A percentile compares a stretch with the other conserved stretches of the same genome.
Evolutionary conservation across 1,139 yeast species (phyloP).

Genomic region (Suhomyces maxii): DNA sequence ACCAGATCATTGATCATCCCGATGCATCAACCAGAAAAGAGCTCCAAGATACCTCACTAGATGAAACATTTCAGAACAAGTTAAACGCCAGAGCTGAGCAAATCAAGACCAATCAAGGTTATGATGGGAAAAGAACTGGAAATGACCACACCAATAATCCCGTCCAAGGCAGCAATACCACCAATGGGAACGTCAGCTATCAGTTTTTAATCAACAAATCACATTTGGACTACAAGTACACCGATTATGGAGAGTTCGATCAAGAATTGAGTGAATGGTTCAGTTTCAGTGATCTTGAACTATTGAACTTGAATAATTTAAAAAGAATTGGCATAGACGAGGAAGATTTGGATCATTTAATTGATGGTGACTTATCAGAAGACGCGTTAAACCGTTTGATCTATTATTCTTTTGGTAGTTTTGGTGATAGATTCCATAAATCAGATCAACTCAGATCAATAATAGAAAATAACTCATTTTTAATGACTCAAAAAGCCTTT

Average conservation of each 20-base stretch:
- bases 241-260: constrained; percentile 40
- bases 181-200: constrained; percentile 11
- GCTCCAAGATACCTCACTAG: constrained; percentile 33
- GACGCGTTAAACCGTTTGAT: constrained; percentile 14
- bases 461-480: constrained; percentile 5
- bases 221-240: constrained; percentile 47
- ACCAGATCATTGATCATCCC: constrained; percentile 49
- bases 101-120: constrained; percentile 22
- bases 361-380: constrained; percentile 3
- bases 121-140: constrained; percentile 2
- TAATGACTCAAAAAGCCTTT: constrained; percentile 6
- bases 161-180: background rate
- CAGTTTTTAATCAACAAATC: constrained; percentile 37
- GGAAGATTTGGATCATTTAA: background rate
- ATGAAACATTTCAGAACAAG: constrained; percentile 47
- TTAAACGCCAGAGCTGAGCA: constrained; percentile 48
- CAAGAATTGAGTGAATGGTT: constrained; percentile 69
- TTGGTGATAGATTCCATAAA: constrained; percentile 25
- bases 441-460: constrained; percentile 34
- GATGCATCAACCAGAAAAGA: constrained; percentile 39
- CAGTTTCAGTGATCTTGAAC: constrained; percentile 45
- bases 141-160: constrained; percentile 1
- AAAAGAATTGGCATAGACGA: background rate
- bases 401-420: constrained; percentile 48
- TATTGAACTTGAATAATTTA: constrained; percentile 10